Evolutionary conservation across 2,329 filamentous ascomycete species (phyloP), one percentile per base, ranked within the genome.

Genomic region (Leptographium lundbergii): DNA sequence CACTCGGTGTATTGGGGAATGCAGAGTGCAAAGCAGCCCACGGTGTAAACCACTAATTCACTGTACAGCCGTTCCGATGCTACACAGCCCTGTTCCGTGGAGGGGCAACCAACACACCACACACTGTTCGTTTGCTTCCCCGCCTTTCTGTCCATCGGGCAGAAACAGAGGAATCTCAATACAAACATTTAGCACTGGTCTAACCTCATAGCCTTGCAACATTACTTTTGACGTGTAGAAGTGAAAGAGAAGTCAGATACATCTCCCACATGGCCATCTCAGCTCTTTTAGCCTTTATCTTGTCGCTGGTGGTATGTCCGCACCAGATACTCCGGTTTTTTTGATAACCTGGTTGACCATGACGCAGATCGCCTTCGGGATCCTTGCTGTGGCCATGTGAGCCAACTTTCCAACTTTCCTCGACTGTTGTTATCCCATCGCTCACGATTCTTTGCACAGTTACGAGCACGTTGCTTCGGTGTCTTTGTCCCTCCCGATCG

Each of bases 401-500:
- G 42, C 51, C n/a, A 2, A 4, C 6, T 19, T 17, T 2, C 51
- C n/a, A 2, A 4, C 6, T 19, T 17, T 2, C 11, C 24, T 7
- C 11, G 2, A 14, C 2, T 42, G 17, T 48, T 47, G 39, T 10
- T 27, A 13, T 32, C 22, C 14, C 17, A 10, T n/a, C 7, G 17
- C 50, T 47, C 11, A 9, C 42, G n/a, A 9, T 29, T 6, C 6
- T 34, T 34, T 14, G 17, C 27, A 9, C 25, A 64, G 63, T 13
- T 64, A 64, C 51, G 63, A 65, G 25, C 59, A 61, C 57, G 57
- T 58, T 54, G 45, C n/a, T 9, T 50, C 61, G 11, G 6, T 54
- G 2, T 24, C 57, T 6, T 57, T 65, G 10, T 63, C 63, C 4
- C 62, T 65, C 24, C 64, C 64, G 10, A 57, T 62, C 34, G 54